These are phyloP conservation scores for Apiospora arundinis DNA, from an alignment of 2,329 filamentous ascomycete genomes.

Conservation along the genomic window DNA sequence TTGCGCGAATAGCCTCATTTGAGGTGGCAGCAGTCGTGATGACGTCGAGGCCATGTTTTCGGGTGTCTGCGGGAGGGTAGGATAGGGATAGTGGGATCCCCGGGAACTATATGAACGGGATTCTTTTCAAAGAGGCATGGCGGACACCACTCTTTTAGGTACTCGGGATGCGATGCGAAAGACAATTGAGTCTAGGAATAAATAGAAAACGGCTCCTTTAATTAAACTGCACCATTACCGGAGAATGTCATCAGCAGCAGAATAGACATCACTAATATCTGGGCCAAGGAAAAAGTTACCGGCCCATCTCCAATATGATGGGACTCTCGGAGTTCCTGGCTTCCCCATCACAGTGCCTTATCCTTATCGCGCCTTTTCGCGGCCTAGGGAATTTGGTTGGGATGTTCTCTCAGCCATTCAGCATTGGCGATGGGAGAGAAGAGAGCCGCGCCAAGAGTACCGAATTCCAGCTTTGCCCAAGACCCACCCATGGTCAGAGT, in stretches of 20 bases:
- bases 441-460: no score
- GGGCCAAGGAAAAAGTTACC: conserved; percentile 9
- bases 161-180: not conserved
- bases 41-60: conserved; percentile 25
- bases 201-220: not conserved
- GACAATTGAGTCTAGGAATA: not conserved
- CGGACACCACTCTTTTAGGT: not conserved
- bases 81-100: conserved; percentile 23
- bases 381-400: conserved; percentile 6
- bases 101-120: not conserved
- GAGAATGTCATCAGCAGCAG: conserved; percentile 3
- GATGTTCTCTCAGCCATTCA: not conserved
- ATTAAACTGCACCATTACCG: conserved; percentile 1
- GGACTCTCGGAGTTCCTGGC: not conserved
- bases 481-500: not conserved
- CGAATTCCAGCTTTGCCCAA: not conserved
- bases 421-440: not conserved
- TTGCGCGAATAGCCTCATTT: conserved; percentile 21
- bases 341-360: conserved; percentile 14
- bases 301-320: conserved; percentile 8
- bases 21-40: conserved; percentile 24
- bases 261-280: conserved; percentile 12
- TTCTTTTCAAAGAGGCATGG: conserved; percentile 15
- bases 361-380: conserved; percentile 23
- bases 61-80: conserved; percentile 15